Evolutionary conservation across 164 flowering plant genomes (phyloP), one percentile per base, ranked within the genome.

Genomic region (Umbilicus rupestris): DNA sequence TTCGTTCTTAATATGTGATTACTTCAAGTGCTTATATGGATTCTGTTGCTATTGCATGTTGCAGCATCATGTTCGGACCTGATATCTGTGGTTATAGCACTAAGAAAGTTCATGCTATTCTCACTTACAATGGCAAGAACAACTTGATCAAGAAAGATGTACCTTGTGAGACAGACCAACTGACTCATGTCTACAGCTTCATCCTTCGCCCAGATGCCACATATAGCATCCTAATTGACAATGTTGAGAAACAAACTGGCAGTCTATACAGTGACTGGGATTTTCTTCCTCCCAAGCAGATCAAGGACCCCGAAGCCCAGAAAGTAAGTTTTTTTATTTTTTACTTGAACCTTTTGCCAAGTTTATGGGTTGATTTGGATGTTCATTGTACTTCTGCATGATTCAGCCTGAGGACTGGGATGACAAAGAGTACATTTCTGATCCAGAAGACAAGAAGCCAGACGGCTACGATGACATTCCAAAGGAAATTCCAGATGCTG

Each of bases 11-110:
- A n/a, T 47, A 4, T 47, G 8, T 19, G 7, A 5, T 47, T n/a
- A 47, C 5, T 47, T n/a, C 22, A 22, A 20, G 57, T 6, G 57
- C 57, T 50, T 14, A 50, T 50, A 8, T 50, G 29, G 29, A 50
- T 7, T 26, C 31, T 55, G 33, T 55, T 55, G 17, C 33, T 55
- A 20, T 55, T 55, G 31, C 28, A 11, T 28, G 44, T 29, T 81
- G 79, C 87, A 92, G 98, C 69, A 89, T 92, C 72, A 92, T 92
- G 98, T 92, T 92, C 83, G 98, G 98, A 20, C 98, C 98, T 35
- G 98, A 92, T 77, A 92, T 92, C 66, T 92, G 98, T 81, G 98
- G 98, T 20, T 83, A 86, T 77, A 81, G 78, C 76, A 92, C 96
- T 63, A 92, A 88, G 78, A 92, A 92, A 69, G 96, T 92, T 39